Percentiles rank a stretch among this genome's conserved stretches.
These are phyloP conservation scores for Suillus lakei DNA, from an alignment of 768 basidiomycete genomes.

Conservation along the genomic window DNA sequence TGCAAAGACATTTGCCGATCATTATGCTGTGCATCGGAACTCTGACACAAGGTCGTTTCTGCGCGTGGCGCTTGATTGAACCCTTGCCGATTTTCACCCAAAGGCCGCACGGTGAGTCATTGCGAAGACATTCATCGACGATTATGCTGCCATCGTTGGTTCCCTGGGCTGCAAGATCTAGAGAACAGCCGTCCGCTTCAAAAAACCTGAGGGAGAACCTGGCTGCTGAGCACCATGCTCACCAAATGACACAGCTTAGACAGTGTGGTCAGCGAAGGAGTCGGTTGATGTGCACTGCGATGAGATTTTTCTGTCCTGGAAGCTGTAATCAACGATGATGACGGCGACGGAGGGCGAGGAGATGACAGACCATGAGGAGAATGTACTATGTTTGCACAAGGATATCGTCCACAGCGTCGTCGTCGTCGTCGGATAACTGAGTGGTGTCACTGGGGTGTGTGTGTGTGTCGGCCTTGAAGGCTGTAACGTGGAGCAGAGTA, in stretches of 20 bases:
- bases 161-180: neutral
- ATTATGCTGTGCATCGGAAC: too few species aligned
- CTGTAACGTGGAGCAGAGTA: conserved; percentile 87
- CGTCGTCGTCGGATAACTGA: conserved; percentile 82
- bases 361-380: too few species aligned
- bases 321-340: too few species aligned
- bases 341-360: neutral
- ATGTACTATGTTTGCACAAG: conserved; percentile 72
- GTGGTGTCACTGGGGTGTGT: conserved; percentile 89
- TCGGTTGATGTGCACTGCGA: neutral
- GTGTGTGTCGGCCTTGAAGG: conserved; percentile 89
- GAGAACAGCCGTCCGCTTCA: neutral
- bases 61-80: conserved; percentile 7
- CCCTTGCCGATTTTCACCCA: conserved; percentile 10
- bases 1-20: too few species aligned
- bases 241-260: neutral
- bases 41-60: too few species aligned
- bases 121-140: conserved; percentile 3
- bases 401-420: conserved; percentile 88
- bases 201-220: too few species aligned
- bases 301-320: neutral
- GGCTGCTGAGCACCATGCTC: neutral
- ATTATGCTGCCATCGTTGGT: neutral
- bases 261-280: too few species aligned
- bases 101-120: conserved; percentile 5